phyloP scores from a whole-genome alignment of 2,329 filamentous ascomycete species.

The Madurella fahalii region DNA sequence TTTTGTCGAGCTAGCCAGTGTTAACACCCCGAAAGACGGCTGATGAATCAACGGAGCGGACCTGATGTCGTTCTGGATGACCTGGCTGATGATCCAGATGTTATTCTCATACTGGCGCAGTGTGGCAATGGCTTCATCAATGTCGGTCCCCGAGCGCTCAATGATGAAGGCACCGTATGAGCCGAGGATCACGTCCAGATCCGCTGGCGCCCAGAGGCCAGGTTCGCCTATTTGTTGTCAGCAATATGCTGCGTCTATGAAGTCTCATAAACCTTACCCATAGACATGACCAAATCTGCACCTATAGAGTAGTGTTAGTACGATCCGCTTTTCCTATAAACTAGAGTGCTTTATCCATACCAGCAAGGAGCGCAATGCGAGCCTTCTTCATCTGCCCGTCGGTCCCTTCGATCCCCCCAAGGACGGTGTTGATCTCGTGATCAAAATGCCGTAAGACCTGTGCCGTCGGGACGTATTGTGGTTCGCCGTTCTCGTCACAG shows the following conservation, averaged over 20 bases:
- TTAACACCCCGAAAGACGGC: not conserved
- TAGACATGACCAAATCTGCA: slow-evolving; percentile 57
- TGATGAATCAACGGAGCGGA: slow-evolving; percentile 34
- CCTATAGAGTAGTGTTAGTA: slow-evolving; percentile 40
- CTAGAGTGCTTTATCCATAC: not conserved
- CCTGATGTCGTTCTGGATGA: slow-evolving; percentile 81
- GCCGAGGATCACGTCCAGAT: slow-evolving; percentile 83
- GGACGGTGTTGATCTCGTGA: slow-evolving; percentile 77
- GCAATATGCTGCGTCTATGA: slow-evolving; percentile 24
- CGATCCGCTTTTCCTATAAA: not conserved
- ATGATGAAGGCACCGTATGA: slow-evolving; percentile 80
- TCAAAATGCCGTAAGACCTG: slow-evolving; percentile 88
- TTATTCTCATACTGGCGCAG: slow-evolving; percentile 81
- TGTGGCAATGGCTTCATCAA: slow-evolving; percentile 79
- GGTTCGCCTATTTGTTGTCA: slow-evolving; percentile 62
- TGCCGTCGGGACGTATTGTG: slow-evolving; percentile 82
- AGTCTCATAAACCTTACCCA: slow-evolving; percentile 17
- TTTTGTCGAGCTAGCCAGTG: slow-evolving; percentile 64
- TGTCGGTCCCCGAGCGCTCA: slow-evolving; percentile 84
- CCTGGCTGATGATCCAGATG: slow-evolving; percentile 80
- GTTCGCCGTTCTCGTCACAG: slow-evolving; percentile 43
- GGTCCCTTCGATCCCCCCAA: slow-evolving; percentile 66
- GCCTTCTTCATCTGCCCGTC: slow-evolving; percentile 65
- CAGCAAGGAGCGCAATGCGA: slow-evolving; percentile 72
- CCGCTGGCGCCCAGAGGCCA: slow-evolving; percentile 76